These are phyloP conservation scores for Linnemannia zychae DNA, from an alignment of 192 early-diverging fungal genomes.

Conservation along the genomic window DNA sequence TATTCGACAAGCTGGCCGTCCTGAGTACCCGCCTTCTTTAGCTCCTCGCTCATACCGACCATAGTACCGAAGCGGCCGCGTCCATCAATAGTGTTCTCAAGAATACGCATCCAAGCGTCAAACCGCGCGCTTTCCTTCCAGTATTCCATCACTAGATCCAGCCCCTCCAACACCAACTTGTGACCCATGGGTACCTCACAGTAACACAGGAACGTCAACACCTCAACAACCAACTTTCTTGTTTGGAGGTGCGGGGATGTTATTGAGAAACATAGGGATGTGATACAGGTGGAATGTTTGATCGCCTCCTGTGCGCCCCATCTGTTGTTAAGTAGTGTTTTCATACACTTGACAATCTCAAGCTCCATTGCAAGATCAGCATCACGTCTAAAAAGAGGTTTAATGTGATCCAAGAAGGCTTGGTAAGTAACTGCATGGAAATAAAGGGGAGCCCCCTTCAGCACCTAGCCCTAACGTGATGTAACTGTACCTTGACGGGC, in stretches of 20 bases:
- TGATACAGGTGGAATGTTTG: constrained; percentile 75
- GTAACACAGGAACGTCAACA: constrained; percentile 83
- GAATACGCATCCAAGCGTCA: constrained; percentile 82
- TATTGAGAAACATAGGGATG: constrained; percentile 78
- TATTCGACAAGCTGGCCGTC: constrained; percentile 85
- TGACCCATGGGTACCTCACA: constrained; percentile 82
- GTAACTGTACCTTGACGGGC: constrained; percentile 55
- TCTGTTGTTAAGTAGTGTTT: constrained; percentile 78
- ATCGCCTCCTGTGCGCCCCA: constrained; percentile 86
- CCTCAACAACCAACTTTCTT: constrained; percentile 79
- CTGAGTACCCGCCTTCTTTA: constrained; percentile 71
- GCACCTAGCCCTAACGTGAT: neutral
- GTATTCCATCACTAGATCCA: constrained; percentile 81
- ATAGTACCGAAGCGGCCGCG: constrained; percentile 84
- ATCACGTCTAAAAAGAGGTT: constrained; percentile 65
- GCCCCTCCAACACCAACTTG: constrained; percentile 78
- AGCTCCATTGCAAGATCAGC: constrained; percentile 83
- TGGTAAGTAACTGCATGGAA: neutral
- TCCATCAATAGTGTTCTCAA: constrained; percentile 83
- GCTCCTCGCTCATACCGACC: constrained; percentile 81
- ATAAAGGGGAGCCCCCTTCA: neutral
- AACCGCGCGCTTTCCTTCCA: constrained; percentile 73
- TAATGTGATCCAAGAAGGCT: neutral
- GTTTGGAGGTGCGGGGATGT: constrained; percentile 81
- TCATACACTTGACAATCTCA: constrained; percentile 85